Percentiles rank a stretch among this genome's conserved stretches.
Conservation (phyloP, 75 land plant species). For the Ceratopteris richardii region DNA sequence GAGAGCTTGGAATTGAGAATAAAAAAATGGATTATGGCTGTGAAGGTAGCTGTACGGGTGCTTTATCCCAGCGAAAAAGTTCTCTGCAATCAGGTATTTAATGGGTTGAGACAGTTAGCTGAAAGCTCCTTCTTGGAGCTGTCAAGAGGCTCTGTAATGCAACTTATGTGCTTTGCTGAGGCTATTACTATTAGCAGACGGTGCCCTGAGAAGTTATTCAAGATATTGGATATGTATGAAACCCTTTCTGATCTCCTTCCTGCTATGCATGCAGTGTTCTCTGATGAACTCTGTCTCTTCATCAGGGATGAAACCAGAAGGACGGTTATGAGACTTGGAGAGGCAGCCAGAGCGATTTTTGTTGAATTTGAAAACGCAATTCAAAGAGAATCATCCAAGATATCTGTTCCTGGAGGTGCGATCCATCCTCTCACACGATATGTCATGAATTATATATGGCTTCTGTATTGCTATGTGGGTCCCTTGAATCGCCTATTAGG, state of each 20-base stretch:
- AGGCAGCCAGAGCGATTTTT: conserved; percentile 56
- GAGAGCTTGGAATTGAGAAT: conserved; percentile 44
- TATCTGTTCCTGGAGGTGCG: conserved; percentile 63
- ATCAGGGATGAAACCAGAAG: conserved; percentile 37
- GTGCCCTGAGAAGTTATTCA: conserved; percentile 48
- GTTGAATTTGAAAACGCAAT: conserved; percentile 69
- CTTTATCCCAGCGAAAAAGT: conserved; percentile 50
- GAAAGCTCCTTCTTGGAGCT: conserved; percentile 57
- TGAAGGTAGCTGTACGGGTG: conserved; percentile 50
- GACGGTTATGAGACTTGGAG: conserved; percentile 45
- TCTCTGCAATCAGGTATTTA: conserved; percentile 64
- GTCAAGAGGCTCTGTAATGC: conserved; percentile 32
- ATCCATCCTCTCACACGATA: conserved; percentile 75
- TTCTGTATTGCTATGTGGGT: conserved; percentile 26
- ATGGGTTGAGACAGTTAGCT: conserved; percentile 5
- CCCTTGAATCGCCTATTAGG: conserved; percentile 5
- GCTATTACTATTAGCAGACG: conserved; percentile 35
- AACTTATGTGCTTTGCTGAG: conserved; percentile 43
- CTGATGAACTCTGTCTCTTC: conserved; percentile 26
- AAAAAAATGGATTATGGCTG: conserved; percentile 54
- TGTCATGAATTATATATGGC: conserved; percentile 68
- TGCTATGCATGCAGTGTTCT: conserved; percentile 45
- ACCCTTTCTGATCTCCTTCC: conserved; percentile 39
- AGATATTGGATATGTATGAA: conserved; percentile 53
- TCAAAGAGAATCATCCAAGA: conserved; percentile 43